Evolutionary conservation across 2,329 filamentous ascomycete genomes (phyloP).

Genomic region (Epichloe elymi): DNA sequence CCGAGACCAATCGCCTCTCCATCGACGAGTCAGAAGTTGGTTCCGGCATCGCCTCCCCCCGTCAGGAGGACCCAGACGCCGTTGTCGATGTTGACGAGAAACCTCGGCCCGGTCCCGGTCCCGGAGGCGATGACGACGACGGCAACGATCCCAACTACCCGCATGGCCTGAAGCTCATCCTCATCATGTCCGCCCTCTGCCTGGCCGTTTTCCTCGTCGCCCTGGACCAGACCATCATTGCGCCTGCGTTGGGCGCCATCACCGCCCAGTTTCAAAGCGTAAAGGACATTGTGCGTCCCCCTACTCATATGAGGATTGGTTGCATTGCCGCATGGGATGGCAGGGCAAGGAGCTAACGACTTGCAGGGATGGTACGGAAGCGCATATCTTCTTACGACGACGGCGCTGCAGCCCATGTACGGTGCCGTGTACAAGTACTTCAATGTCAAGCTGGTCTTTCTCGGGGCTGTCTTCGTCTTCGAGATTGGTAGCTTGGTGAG

Average conservation of each 20-base stretch:
- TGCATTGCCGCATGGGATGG: background rate
- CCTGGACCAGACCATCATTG: constrained; percentile 38
- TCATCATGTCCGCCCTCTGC: constrained; percentile 31
- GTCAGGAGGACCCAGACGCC: background rate
- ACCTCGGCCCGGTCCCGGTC: background rate
- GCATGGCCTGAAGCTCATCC: constrained; percentile 22
- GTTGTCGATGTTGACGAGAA: background rate
- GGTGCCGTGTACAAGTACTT: constrained; percentile 38
- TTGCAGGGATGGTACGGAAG: constrained; percentile 35
- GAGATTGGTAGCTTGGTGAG: constrained; percentile 31
- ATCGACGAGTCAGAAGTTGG: constrained; percentile 19
- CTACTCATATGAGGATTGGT: no score
- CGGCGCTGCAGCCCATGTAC: constrained; percentile 36
- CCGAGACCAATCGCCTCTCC: constrained; percentile 11
- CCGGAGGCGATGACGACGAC: constrained; percentile 3
- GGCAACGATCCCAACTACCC: constrained; percentile 23
- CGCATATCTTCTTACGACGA: constrained; percentile 34
- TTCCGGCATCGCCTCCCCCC: constrained; percentile 10
- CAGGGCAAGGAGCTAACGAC: background rate
- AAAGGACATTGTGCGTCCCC: constrained; percentile 29
- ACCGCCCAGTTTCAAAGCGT: constrained; percentile 30
- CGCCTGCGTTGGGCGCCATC: constrained; percentile 39
- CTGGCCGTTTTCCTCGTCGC: constrained; percentile 36
- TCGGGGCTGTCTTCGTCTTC: constrained; percentile 29
- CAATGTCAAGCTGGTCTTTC: constrained; percentile 32